phyloP scores from a whole-genome alignment of 352 stramenopile genomes.

The Elongisporangium prolatum region DNA sequence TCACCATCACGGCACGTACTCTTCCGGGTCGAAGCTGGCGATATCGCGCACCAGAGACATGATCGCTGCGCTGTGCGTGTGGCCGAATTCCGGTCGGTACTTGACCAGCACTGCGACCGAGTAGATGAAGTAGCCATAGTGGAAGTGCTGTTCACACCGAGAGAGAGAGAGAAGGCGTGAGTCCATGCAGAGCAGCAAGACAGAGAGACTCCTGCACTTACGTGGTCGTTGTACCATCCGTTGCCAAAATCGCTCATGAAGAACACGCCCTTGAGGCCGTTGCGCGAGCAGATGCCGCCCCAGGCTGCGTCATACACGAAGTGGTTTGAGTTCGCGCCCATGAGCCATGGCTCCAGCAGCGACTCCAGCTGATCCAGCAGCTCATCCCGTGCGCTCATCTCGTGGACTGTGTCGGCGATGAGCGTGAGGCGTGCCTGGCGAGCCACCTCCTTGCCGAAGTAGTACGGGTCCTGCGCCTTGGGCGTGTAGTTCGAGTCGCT shows the following conservation, averaged over 20 bases:
- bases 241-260: constrained; percentile 93
- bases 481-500: constrained; percentile 73
- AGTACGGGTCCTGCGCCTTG: constrained; percentile 69
- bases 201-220: constrained; percentile 30
- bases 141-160: constrained; percentile 89
- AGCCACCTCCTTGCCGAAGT: constrained; percentile 84
- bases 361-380: constrained; percentile 61
- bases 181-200: neutral
- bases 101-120: constrained; percentile 76
- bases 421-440: constrained; percentile 72
- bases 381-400: constrained; percentile 38
- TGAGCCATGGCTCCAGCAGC: constrained; percentile 76
- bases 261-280: constrained; percentile 88
- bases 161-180: constrained; percentile 7
- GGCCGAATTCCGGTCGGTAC: constrained; percentile 66
- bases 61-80: constrained; percentile 69
- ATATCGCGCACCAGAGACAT: constrained; percentile 77
- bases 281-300: constrained; percentile 89
- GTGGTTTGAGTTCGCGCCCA: constrained; percentile 66
- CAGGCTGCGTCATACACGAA: constrained; percentile 93
- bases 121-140: constrained; percentile 94
- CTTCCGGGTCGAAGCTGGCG: constrained; percentile 47
- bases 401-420: constrained; percentile 73
- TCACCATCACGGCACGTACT: constrained; percentile 34
- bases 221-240: constrained; percentile 87